Percentiles rank a stretch among this genome's conserved stretches.
Evolutionary conservation across 768 basidiomycete species (phyloP).

Genomic region (Suillus luteus): DNA sequence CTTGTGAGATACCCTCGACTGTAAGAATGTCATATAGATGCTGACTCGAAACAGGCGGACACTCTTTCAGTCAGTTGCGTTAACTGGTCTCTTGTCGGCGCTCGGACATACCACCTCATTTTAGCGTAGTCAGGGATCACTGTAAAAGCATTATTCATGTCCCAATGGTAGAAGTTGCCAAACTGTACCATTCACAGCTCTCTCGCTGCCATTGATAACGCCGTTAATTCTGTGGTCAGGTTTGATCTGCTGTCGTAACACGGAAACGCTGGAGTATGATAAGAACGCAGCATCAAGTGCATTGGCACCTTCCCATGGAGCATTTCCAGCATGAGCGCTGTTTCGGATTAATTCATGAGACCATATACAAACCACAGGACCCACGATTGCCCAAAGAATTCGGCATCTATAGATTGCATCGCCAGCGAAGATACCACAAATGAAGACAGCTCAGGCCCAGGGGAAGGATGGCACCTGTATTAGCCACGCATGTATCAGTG

Average conservation of each 20-base stretch:
- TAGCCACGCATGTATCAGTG: conserved; percentile 18
- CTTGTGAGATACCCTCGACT: conserved; percentile 14
- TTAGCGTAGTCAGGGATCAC: conserved; percentile 85
- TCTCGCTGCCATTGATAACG: conserved; percentile 62
- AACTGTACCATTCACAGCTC: conserved; percentile 65
- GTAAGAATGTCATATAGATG: conserved; percentile 7
- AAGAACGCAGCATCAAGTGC: conserved; percentile 88
- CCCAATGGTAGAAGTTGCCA: conserved; percentile 1
- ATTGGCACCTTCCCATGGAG: conserved; percentile 86
- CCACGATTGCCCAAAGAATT: conserved; percentile 76
- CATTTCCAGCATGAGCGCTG: conserved; percentile 78
- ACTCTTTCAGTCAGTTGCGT: conserved; percentile 57
- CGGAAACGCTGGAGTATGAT: conserved; percentile 77
- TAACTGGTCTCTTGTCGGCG: conserved; percentile 62
- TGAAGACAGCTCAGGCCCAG: conserved; percentile 54
- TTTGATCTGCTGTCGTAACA: conserved; percentile 84
- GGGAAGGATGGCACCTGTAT: conserved; percentile 70
- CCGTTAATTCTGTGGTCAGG: conserved; percentile 83
- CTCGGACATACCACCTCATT: conserved; percentile 72
- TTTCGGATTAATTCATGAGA: conserved; percentile 14
- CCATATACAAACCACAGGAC: conserved; percentile 23
- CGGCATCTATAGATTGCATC: conserved; percentile 63
- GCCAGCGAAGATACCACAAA: conserved; percentile 59
- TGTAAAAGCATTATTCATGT: conserved; percentile 29
- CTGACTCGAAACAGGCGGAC: conserved; percentile 71